Conservation (phyloP, 306 rosid species). For the Astragalus membranaceus region DNA sequence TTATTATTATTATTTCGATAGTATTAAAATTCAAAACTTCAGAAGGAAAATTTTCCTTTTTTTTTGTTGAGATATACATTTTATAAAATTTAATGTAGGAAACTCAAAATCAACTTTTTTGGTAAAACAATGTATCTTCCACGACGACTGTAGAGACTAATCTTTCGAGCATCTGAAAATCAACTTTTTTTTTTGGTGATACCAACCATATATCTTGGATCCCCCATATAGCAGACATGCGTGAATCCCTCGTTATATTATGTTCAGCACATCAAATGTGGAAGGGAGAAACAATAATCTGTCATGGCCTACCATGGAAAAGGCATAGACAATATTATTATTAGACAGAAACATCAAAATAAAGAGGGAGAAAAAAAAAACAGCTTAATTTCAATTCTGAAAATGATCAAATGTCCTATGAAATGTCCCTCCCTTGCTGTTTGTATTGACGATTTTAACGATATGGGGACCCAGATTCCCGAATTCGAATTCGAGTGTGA, state of each 20-base stretch:
- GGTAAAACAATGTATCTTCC: too few species aligned
- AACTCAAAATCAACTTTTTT: not conserved
- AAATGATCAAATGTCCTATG: constrained; percentile 7
- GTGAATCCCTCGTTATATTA: constrained; percentile 32
- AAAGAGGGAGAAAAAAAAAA: not conserved
- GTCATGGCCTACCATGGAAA: constrained; percentile 25
- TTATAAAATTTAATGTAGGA: not conserved
- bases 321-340: constrained; percentile 20
- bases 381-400: constrained; percentile 14
- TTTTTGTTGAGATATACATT: not conserved
- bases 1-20: too few species aligned
- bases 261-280: constrained; percentile 23
- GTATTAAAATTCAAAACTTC: not conserved
- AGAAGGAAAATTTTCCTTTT: not conserved
- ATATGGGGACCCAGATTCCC: too few species aligned
- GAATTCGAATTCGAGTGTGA: too few species aligned
- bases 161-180: too few species aligned
- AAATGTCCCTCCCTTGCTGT: not conserved
- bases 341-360: not conserved
- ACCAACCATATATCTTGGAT: constrained; percentile 22
- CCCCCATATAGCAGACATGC: constrained; percentile 40
- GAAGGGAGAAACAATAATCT: constrained; percentile 15
- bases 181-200: not conserved
- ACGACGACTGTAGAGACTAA: too few species aligned
- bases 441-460: too few species aligned